Conservation (phyloP, 1,284 basidiomycete genomes). For the Violaceomyces palustris region DNA sequence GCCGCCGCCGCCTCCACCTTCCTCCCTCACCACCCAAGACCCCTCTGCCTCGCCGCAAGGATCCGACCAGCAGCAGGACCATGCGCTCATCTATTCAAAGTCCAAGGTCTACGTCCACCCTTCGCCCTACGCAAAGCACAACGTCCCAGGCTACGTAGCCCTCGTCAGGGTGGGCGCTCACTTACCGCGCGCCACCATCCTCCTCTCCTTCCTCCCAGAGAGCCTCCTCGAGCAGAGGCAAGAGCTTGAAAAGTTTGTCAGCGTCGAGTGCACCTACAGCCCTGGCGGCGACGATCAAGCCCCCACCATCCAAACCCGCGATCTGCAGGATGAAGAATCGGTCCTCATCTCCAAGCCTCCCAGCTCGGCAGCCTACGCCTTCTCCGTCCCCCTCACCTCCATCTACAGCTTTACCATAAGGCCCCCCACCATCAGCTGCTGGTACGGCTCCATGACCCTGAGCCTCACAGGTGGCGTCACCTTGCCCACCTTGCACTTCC, state of each 20-base stretch:
- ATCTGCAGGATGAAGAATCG: constrained; percentile 11
- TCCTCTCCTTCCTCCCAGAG: constrained; percentile 60
- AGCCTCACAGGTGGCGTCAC: constrained; percentile 85
- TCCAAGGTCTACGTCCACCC: constrained; percentile 61
- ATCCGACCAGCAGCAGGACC: no score
- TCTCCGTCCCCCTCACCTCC: constrained; percentile 80
- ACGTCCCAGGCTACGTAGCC: constrained; percentile 74
- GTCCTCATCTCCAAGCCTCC: constrained; percentile 30
- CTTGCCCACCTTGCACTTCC: constrained; percentile 85
- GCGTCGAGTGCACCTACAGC: constrained; percentile 67
- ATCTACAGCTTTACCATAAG: constrained; percentile 85
- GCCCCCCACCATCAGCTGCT: constrained; percentile 59
- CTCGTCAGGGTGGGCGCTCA: constrained; percentile 14
- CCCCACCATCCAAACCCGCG: constrained; percentile 10
- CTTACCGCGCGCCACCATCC: constrained; percentile 12
- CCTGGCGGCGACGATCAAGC: constrained; percentile 13
- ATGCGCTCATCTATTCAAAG: constrained; percentile 29
- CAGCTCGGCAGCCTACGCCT: constrained; percentile 68
- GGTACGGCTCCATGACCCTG: constrained; percentile 67
- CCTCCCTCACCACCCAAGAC: no score
- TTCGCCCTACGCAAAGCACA: constrained; percentile 81
- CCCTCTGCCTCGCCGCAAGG: no score
- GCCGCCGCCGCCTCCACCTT: no score
- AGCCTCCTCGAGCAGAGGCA: constrained; percentile 59
- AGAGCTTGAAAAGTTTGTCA: constrained; percentile 73